Evolutionary conservation across 2,329 filamentous ascomycete genomes (phyloP).

Genomic region (Cadophora gregata): DNA sequence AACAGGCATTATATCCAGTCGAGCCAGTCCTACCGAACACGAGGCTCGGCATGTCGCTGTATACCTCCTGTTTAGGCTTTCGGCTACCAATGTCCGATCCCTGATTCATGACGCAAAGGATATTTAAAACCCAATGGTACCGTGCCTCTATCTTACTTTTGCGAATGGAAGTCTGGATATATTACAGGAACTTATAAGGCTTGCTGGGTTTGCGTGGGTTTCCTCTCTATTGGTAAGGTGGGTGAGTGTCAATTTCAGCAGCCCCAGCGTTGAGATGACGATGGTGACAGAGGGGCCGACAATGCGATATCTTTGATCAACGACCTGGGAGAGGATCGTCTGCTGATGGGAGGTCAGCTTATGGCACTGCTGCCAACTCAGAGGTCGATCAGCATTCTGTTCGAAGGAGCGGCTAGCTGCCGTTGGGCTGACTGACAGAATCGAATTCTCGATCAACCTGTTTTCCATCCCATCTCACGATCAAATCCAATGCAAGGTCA

Average conservation of each 20-base stretch:
- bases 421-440: not conserved
- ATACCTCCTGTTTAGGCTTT: conserved; percentile 1
- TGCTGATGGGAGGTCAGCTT: not conserved
- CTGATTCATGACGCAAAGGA: conserved; percentile 1
- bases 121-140: not conserved
- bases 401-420: not conserved
- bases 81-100: not conserved
- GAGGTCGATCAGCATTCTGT: not conserved
- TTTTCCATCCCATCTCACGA: not conserved
- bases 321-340: not conserved
- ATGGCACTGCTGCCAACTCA: not conserved
- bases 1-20: not conserved
- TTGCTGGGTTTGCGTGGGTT: no score
- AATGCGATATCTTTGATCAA: not conserved
- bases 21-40: not conserved
- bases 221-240: no score
- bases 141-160: not conserved
- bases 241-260: no score
- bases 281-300: not conserved
- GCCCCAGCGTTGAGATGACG: no score
- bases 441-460: not conserved
- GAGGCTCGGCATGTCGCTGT: not conserved
- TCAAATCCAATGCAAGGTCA: not conserved
- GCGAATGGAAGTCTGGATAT: no score
- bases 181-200: not conserved